These are phyloP conservation scores for Cadophora malorum DNA, from an alignment of 2,329 filamentous ascomycete genomes.

Conservation along the genomic window DNA sequence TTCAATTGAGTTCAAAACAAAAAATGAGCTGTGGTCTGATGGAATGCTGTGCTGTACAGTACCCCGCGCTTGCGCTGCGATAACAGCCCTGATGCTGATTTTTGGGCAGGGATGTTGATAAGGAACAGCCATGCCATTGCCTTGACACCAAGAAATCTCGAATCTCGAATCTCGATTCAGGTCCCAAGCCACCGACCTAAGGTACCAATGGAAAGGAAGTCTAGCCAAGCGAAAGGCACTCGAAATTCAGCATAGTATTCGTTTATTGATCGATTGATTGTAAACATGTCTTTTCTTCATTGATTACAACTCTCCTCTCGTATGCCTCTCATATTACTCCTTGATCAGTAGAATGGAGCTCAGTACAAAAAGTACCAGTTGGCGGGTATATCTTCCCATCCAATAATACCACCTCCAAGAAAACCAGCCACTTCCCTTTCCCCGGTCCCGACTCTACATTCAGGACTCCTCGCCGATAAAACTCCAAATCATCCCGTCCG, in stretches of 20 bases:
- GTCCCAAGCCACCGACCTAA: not conserved
- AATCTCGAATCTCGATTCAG: not conserved
- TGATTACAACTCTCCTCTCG: too few species aligned
- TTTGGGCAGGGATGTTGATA: conserved; percentile 20
- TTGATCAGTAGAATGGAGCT: conserved; percentile 2
- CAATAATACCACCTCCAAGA: not conserved
- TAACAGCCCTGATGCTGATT: not conserved
- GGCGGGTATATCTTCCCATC: not conserved
- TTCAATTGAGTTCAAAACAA: conserved; percentile 17
- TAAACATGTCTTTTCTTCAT: not conserved
- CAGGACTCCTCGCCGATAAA: not conserved
- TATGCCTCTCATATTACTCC: not conserved
- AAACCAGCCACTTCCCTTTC: not conserved
- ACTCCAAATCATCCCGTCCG: not conserved
- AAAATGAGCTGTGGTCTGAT: conserved; percentile 17
- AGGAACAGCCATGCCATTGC: not conserved
- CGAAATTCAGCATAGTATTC: too few species aligned
- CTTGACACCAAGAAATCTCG: conserved; percentile 1
- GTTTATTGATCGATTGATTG: not conserved
- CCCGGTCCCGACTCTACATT: not conserved
- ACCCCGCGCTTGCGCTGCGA: conserved; percentile 10
- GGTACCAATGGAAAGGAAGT: not conserved
- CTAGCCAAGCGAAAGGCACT: not conserved
- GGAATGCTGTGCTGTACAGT: not conserved
- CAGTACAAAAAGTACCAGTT: not conserved